Evolutionary conservation across 2,329 filamentous ascomycete species (phyloP), one percentile per base, ranked within the genome.

Genomic region (Fusarium keratoplasticum): DNA sequence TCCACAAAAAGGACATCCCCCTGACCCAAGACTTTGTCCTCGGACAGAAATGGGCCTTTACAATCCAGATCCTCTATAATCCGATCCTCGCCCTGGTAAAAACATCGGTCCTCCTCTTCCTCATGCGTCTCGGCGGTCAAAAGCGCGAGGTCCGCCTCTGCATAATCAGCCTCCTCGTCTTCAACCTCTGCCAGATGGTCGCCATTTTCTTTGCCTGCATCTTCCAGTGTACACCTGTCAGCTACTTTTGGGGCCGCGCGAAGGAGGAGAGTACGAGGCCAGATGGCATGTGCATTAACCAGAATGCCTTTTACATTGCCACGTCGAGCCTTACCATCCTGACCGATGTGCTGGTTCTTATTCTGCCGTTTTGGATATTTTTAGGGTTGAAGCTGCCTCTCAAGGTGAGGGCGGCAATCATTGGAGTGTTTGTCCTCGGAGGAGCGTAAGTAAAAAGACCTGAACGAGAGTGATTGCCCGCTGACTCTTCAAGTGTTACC

Each of bases 21-120:
- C 76, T 79, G 60, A 67, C 73, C 18, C 67, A 67, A 18, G 68
- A 71, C 29, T 38, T 77, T n/a, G 67, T 78, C 7, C 69, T 70
- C 2, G 78, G 70, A 16, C 70, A 78, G 64, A 72, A 78, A 66
- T 84, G 80, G 80, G 82, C 81, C 72, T 86, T 82, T 47, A 73
- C 82, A 20, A 81, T 82, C 38, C 82, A 85, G 50, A 75, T 85
- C 10, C 76, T 84, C 2, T 86, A 87, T 78, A 86, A 85, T 60
- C 85, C 85, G 0, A 83, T 86, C 40, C 76, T 87, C 7, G 83
- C 84, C 42, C 78, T 87, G 11, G 83, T 86, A 64, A 87, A 87
- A 72, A 80, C 82, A 6, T 86, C 85, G 5, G 80, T 86, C 18
- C 80, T 87, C 4, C 64, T 86, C 7, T 86, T 86, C 68, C 80